Evolutionary conservation across 164 flowering plant species (phyloP), one percentile per base, ranked within the genome.

Genomic region (Magnolia kwangsiensis): DNA sequence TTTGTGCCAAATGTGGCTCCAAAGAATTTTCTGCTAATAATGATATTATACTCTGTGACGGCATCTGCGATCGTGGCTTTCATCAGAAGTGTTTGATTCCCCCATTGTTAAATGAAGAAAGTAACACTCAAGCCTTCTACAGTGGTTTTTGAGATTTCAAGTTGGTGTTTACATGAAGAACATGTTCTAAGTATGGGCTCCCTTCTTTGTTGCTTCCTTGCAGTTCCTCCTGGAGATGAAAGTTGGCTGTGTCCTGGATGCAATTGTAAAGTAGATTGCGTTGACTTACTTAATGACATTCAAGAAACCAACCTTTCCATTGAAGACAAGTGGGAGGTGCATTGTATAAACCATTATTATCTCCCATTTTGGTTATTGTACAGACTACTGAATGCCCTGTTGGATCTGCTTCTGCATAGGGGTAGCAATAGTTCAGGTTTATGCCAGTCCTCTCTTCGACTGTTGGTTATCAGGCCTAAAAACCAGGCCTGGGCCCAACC

Each of bases 181-280:
- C 31, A 63, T 23, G 67, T 68, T 75, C 24, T 75, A 18, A 75
- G 7, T 9, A 24, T 13, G 66, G 67, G 31, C 76, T 76, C 50
- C 19, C 27, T 72, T 68, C 73, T 76, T 69, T 18, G 45, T 74
- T 73, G 50, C 59, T 73, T 51, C 71, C 63, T 50, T 78, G 51
- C 85, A 96, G 99, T 96, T 84, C 99, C 99, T 78, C 92, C 91
- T 61, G 98, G 84, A 74, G 98, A 96, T 73, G 95, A 94, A 81
- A 88, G 93, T 75, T 96, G 99, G 99, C 81, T 92, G 73, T 96
- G 99, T 84, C 98, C 98, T 72, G 99, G 92, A 71, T 96, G 99
- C 85, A 94, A 92, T 81, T 96, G 99, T 87, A 96, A 94, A 85
- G 86, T 81, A 79, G 97, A 90, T 78, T 94, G 97, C 83, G 74